Conservation (phyloP, 2,329 filamentous ascomycete species). For the Gnomoniopsis sp. region DNA sequence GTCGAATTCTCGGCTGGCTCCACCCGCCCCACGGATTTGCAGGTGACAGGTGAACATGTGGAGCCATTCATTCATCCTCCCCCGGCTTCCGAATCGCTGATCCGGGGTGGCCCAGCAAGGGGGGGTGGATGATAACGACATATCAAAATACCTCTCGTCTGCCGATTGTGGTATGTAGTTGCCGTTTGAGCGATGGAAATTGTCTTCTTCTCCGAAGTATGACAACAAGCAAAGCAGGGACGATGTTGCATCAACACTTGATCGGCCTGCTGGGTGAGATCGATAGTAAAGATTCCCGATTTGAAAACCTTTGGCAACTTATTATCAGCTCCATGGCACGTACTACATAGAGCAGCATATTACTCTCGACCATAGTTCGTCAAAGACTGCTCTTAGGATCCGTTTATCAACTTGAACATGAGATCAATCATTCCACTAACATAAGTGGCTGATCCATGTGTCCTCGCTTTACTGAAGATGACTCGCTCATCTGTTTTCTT, state of each 20-base stretch:
- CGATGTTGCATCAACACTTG: no score
- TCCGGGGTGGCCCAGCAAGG: neutral
- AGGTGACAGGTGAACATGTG: neutral
- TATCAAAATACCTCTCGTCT: neutral
- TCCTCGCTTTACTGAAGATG: neutral
- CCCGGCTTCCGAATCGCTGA: neutral
- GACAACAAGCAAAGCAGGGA: no score
- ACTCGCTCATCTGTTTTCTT: constrained; percentile 3
- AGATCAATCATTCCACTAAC: constrained; percentile 9
- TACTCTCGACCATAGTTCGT: no score
- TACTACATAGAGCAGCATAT: no score
- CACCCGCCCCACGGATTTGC: neutral
- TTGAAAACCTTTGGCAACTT: no score
- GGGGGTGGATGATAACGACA: neutral
- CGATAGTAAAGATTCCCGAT: no score
- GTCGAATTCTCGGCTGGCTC: neutral
- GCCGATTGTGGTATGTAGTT: neutral
- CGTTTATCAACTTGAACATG: constrained; percentile 9
- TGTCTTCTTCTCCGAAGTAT: no score
- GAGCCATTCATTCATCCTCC: neutral
- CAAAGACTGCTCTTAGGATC: neutral
- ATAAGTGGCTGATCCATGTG: constrained; percentile 4
- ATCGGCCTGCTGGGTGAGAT: no score
- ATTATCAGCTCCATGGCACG: no score
- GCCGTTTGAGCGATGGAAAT: no score